Conservation (phyloP, 2,329 filamentous ascomycete genomes). For the Alternaria sp. region DNA sequence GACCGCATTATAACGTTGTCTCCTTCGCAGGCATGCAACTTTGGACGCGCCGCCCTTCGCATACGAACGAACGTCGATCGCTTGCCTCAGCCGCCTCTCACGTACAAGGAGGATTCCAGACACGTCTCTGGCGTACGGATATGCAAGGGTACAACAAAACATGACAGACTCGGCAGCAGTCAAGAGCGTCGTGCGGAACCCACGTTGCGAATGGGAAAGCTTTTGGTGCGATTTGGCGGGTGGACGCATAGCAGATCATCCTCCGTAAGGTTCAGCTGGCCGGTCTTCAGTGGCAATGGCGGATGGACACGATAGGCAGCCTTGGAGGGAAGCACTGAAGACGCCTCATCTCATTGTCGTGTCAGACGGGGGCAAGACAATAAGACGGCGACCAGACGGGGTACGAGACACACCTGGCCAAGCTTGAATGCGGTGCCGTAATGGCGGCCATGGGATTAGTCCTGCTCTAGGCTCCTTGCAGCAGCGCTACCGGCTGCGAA, state of each 20-base stretch:
- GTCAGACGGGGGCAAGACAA: background rate
- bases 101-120: background rate
- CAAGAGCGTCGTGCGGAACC: background rate
- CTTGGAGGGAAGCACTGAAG: background rate
- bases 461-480: background rate
- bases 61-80: background rate
- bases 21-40: background rate
- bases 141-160: background rate
- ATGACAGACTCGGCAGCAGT: background rate
- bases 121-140: background rate
- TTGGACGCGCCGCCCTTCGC: background rate
- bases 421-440: background rate
- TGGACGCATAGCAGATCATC: background rate
- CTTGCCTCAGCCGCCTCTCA: background rate
- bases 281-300: background rate
- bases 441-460: background rate
- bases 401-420: background rate
- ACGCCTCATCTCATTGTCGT: background rate
- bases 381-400: background rate
- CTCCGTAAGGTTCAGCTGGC: background rate
- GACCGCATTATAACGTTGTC: background rate
- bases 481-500: background rate
- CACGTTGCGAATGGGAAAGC: background rate
- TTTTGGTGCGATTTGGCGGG: background rate
- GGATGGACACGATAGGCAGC: background rate